A percentile compares a stretch with the other conserved stretches of the same genome.
Conservation (phyloP, 371 early-diverging fungal genomes). For the Mortierella sp. region DNA sequence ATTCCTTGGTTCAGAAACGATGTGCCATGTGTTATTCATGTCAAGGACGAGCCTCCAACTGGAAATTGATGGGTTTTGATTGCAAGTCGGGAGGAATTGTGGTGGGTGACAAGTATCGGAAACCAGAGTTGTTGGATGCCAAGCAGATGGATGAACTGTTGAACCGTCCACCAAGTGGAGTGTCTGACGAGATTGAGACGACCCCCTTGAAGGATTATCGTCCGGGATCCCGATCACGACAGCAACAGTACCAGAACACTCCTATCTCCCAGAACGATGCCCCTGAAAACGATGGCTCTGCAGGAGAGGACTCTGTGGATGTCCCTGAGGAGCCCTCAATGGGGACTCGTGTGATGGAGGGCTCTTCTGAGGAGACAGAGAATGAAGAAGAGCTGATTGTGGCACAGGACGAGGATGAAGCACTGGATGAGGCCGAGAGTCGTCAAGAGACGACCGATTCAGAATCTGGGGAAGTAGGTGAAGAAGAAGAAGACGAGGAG, state of each 20-base stretch:
- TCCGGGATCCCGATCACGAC: slow-evolving; percentile 27
- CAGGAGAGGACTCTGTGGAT: not conserved
- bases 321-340: not conserved
- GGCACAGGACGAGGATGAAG: slow-evolving; percentile 1
- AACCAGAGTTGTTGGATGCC: slow-evolving; percentile 40
- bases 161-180: slow-evolving; percentile 39
- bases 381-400: slow-evolving; percentile 5
- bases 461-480: slow-evolving; percentile 2
- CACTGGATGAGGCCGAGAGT: slow-evolving; percentile 1
- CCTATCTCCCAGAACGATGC: slow-evolving; percentile 7
- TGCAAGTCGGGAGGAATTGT: slow-evolving; percentile 57
- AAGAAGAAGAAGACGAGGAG: slow-evolving; percentile 22
- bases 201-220: slow-evolving; percentile 30
- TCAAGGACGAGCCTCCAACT: slow-evolving; percentile 64
- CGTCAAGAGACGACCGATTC: not conserved
- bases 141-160: slow-evolving; percentile 51
- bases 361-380: not conserved
- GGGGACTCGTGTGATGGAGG: not conserved
- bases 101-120: slow-evolving; percentile 50
- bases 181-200: slow-evolving; percentile 26
- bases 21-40: slow-evolving; percentile 71
- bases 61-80: slow-evolving; percentile 69
- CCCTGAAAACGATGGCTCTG: not conserved
- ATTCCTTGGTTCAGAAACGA: slow-evolving; percentile 36
- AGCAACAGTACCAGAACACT: too few relatives aligned